These are phyloP conservation scores for Hymenochaete sp. DNA, from an alignment of 1,284 basidiomycete genomes.

Conservation along the genomic window DNA sequence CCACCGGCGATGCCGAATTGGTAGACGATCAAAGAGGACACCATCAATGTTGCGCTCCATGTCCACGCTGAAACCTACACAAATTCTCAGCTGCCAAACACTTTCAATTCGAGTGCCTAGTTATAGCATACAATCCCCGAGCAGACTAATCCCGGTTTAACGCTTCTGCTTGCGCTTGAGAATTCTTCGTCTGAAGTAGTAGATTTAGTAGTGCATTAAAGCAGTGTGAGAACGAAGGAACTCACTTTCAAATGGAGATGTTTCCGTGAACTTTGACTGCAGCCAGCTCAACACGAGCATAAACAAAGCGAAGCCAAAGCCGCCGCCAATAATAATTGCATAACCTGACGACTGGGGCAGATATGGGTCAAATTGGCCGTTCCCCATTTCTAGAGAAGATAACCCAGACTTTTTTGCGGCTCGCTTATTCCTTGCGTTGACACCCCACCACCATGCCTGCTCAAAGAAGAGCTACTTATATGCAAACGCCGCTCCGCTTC, in stretches of 20 bases:
- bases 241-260: conserved; percentile 16
- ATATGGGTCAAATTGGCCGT: conserved; percentile 13
- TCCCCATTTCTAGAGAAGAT: conserved; percentile 14
- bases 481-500: too few relatives aligned
- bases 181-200: conserved; percentile 14
- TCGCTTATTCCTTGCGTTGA: too few relatives aligned
- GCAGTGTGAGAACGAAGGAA: neutral
- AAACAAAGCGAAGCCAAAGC: conserved; percentile 14
- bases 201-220: neutral
- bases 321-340: conserved; percentile 16
- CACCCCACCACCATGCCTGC: too few relatives aligned
- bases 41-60: conserved; percentile 45
- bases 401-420: too few relatives aligned
- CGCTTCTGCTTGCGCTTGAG: conserved; percentile 16
- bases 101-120: neutral
- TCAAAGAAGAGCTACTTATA: too few relatives aligned
- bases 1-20: neutral
- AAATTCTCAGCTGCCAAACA: neutral
- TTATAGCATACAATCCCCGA: conserved; percentile 41
- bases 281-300: conserved; percentile 16
- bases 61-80: conserved; percentile 46
- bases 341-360: conserved; percentile 17
- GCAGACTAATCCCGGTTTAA: conserved; percentile 54
- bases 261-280: conserved; percentile 15
- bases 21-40: conserved; percentile 7